Evolutionary conservation across 306 rosid genomes (phyloP).

Genomic region (Rubus idaeus): DNA sequence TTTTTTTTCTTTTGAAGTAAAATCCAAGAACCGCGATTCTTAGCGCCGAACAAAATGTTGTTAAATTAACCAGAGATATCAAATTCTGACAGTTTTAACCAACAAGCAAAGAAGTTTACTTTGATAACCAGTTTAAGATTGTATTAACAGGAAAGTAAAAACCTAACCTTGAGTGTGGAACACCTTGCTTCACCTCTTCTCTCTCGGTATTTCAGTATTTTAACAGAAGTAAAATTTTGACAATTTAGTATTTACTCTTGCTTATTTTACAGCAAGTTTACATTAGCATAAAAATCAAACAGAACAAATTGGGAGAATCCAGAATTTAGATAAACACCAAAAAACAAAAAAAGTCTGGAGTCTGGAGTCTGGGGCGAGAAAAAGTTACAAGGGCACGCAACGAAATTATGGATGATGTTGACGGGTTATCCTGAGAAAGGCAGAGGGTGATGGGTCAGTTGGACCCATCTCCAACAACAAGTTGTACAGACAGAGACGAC

Average conservation of each 20-base stretch:
- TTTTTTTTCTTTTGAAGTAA: neutral
- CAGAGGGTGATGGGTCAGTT: constrained; percentile 40
- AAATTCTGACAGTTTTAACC: constrained; percentile 51
- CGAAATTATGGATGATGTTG: constrained; percentile 59
- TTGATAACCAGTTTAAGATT: constrained; percentile 30
- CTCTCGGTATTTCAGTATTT: neutral
- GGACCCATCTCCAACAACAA: constrained; percentile 86
- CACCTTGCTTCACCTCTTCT: constrained; percentile 17
- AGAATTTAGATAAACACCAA: constrained; percentile 28
- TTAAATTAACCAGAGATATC: constrained; percentile 10
- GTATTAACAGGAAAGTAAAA: constrained; percentile 47
- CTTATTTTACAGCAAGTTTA: neutral
- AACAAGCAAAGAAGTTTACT: constrained; percentile 35
- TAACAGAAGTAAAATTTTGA: neutral
- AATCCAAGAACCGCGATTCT: neutral
- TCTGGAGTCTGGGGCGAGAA: neutral
- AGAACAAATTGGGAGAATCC: constrained; percentile 27
- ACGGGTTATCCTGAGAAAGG: constrained; percentile 64
- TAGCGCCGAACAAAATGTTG: neutral
- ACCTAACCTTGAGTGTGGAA: constrained; percentile 44
- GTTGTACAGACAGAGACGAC: constrained; percentile 46
- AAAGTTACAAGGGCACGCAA: constrained; percentile 47
- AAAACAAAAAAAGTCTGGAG: constrained; percentile 13
- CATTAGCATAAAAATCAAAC: neutral
- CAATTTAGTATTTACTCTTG: neutral